Base-by-base conservation (phyloP, 768 basidiomycete genomes). In the Boletus vinaceobasis region DNA sequence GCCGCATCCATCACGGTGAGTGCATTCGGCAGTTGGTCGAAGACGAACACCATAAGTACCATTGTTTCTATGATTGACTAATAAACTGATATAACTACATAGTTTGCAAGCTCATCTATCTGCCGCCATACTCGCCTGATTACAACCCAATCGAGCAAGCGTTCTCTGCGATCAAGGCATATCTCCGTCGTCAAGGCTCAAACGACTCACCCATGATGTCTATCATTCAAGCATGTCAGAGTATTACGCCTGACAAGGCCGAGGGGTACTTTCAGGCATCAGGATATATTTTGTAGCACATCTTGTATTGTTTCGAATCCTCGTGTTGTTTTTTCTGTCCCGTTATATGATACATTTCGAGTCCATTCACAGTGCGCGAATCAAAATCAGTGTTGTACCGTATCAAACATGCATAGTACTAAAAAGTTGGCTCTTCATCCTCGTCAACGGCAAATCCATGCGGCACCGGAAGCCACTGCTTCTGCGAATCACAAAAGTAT, bases 101-200 rank as follows among this genome's bases (percentile, higher is more conserved):
- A 35, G 68, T 60, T 0, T 69, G 62, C 43, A 62, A 55, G 9
- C 65, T 69, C 3, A 57, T 67, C n/a, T 70, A 55, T 43, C 48
- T 73, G 0, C 70, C 67, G 0, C 68, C 67, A 1, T 50, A 55
- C 36, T 55, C 31, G 3, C 43, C 31, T 0, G n/a, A 55, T 33
- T 55, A 33, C 6, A 39, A 39, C 5, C 19, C 5, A 4, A 39
- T 39, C 2, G 11, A 39, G 19, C 46, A 70, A 73, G 56, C 47
- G 2, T 57, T 57, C 15, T 57, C 31, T 0, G 5, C 32, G 0
- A 35, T 57, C 43, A 50, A 53, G 8, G 10, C 43, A 17, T 45
- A 23, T 2, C 40, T 57, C 4, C 3, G 13, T 0, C 1, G 8
- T 1, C n/a, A 53, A 35, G 35, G 14, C 13, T 0, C 7, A 5